Evolutionary conservation across 2,329 filamentous ascomycete species (phyloP).

Genomic region (Thermomyces lanuginosus): DNA sequence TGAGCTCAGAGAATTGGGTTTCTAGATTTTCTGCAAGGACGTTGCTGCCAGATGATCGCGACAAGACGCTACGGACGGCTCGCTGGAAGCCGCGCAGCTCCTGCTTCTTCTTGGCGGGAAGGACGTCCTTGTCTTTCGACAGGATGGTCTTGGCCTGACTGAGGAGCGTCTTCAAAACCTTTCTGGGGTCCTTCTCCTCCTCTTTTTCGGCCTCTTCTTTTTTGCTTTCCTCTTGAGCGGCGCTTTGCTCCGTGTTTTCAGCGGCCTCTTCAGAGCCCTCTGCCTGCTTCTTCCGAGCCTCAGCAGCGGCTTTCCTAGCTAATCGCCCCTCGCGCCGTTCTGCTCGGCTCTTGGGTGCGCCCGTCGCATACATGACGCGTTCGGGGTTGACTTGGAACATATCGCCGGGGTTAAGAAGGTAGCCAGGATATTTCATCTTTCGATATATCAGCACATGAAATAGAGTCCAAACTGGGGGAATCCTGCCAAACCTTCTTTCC

Average conservation of each 20-base stretch:
- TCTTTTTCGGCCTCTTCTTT: conserved; percentile 16
- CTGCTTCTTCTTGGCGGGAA: conserved; percentile 58
- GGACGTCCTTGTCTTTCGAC: conserved; percentile 32
- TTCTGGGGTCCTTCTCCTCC: conserved; percentile 25
- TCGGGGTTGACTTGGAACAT: conserved; percentile 94
- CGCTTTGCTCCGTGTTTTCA: conserved; percentile 14
- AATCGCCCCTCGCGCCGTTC: conserved; percentile 24
- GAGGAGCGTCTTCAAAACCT: conserved; percentile 39
- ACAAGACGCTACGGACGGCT: conserved; percentile 46
- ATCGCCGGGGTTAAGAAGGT: conserved; percentile 89
- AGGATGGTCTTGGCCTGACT: conserved; percentile 45
- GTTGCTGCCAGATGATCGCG: conserved; percentile 32
- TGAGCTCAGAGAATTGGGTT: conserved; percentile 38
- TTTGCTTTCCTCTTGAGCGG: conserved; percentile 11
- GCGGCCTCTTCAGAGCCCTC: conserved; percentile 14
- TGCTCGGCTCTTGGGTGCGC: conserved; percentile 44
- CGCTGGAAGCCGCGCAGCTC: conserved; percentile 57
- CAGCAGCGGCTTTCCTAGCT: conserved; percentile 11
- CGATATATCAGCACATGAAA: conserved; percentile 5
- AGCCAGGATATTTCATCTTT: conserved; percentile 82
- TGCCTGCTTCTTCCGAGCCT: conserved; percentile 12
- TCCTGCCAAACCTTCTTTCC: conserved; percentile 60
- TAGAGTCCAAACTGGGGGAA: background rate
- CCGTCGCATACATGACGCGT: conserved; percentile 75
- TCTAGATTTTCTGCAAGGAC: conserved; percentile 34